Evolutionary conservation across 305 asterid genomes (phyloP), one percentile per base, ranked within the genome.

Genomic region (Ilex paraguariensis): DNA sequence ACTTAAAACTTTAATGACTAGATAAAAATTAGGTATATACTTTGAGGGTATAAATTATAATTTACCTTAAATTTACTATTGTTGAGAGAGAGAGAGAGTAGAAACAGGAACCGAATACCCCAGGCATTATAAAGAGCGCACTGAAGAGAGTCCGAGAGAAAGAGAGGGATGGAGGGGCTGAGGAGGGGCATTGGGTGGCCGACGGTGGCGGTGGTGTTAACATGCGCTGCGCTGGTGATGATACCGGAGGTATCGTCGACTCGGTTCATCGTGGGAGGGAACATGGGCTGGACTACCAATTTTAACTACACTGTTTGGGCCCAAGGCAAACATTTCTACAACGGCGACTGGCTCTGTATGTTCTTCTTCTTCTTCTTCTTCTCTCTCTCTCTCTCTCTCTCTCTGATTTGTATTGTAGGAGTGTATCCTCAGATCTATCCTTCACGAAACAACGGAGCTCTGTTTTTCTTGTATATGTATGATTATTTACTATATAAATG

Each of bases 271-370:
- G 87, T 85, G 16, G 97, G 97, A 11, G 71, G 33, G 6, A 74
- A 66, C 31, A 36, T 28, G 68, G 85, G 91, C 11, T 90, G 97
- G 97, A 57, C 60, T 57, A 40, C 78, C 5, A 72, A 57, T 61
- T 76, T 79, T 15, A 87, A 90, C 81, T 87, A 70, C 79, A 87
- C 95, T 15, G 12, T 67, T 57, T 90, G 97, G 95, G 86, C 79
- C 28, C 68, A 67, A 65, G 78, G 7, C 46, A 76, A 72, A 42
- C 84, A 79, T 59, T 87, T 90, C 82, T 84, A 87, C 69, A 60
- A 56, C 4, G 91, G 74, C 2, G 97, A 90, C 75, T 90, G 97
- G 96, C 90, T 90, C 1, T 85, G 97, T 90, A 84, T 44, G 89
- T 8, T 7, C 11, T 8, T 5, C 30, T 3, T 14, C 30, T 32